Evolutionary conservation across 257 asterid genomes (phyloP).

Genomic region (Penstemon davidsonii): DNA sequence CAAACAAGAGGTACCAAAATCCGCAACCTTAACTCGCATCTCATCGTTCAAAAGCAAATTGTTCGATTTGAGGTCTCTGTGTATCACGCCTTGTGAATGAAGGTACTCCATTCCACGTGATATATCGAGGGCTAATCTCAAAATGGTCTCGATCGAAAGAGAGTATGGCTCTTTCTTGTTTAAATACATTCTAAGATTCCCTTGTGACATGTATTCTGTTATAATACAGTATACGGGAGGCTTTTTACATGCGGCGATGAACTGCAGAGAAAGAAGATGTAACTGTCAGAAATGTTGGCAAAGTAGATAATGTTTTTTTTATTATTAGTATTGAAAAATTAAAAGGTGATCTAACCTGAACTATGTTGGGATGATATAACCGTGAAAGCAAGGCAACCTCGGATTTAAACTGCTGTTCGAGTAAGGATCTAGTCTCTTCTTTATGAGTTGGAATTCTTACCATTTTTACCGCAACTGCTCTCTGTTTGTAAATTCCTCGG

Average conservation of each 20-base stretch:
- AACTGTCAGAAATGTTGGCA: neutral
- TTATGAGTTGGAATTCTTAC: conserved; percentile 70
- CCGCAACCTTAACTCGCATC: conserved; percentile 83
- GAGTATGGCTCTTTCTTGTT: conserved; percentile 80
- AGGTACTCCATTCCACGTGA: conserved; percentile 83
- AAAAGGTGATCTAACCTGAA: conserved; percentile 46
- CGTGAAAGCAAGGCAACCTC: conserved; percentile 67
- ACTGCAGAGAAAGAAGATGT: conserved; percentile 37
- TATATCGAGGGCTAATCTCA: conserved; percentile 75
- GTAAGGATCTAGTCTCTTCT: conserved; percentile 45
- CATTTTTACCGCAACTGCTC: conserved; percentile 87
- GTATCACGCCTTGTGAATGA: conserved; percentile 85
- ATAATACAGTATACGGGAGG: conserved; percentile 78
- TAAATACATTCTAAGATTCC: conserved; percentile 73
- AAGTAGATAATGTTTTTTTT: neutral
- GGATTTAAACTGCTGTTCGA: conserved; percentile 58
- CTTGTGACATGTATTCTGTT: conserved; percentile 84
- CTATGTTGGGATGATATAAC: conserved; percentile 65
- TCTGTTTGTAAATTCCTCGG: conserved; percentile 75
- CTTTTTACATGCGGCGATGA: conserved; percentile 71
- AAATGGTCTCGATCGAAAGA: conserved; percentile 54
- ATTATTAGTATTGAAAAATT: neutral
- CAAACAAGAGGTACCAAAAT: conserved; percentile 81
- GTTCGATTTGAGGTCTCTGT: conserved; percentile 88
- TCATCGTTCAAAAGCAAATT: conserved; percentile 75